A percentile compares a stretch with the other conserved stretches of the same genome.
phyloP scores from a whole-genome alignment of 2,329 filamentous ascomycete genomes.

The Botryosphaeria agaves region DNA sequence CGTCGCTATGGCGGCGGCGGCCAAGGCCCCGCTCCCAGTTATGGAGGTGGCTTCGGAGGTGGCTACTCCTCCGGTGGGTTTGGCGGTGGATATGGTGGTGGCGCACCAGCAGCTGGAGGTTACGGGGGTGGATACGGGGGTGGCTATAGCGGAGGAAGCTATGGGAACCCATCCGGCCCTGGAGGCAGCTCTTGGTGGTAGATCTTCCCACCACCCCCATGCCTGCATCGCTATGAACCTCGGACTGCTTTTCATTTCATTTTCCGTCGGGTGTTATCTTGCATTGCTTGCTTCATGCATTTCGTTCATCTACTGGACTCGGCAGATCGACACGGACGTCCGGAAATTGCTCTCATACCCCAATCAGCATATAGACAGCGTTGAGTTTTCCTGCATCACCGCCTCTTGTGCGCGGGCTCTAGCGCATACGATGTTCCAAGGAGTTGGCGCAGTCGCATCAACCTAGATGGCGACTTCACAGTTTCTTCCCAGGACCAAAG shows the following conservation, averaged over 20 bases:
- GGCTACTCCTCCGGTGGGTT: constrained; percentile 19
- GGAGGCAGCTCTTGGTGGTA: constrained; percentile 56
- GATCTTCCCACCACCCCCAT: constrained; percentile 6
- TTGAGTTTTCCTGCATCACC: constrained; percentile 18
- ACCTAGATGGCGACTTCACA: not conserved
- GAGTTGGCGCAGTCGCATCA: constrained; percentile 1
- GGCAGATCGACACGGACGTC: constrained; percentile 15
- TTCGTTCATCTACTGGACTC: constrained; percentile 13
- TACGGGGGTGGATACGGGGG: constrained; percentile 23
- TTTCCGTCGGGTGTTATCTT: constrained; percentile 11
- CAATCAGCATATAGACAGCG: constrained; percentile 33
- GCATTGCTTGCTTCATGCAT: constrained; percentile 15
- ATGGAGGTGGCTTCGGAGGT: constrained; percentile 21
- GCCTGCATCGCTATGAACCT: constrained; percentile 4
- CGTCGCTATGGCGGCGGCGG: constrained; percentile 48
- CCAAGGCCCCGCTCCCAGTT: constrained; percentile 22
- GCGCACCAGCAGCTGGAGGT: too few relatives aligned
- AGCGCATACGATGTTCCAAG: not conserved
- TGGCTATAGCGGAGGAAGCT: constrained; percentile 24
- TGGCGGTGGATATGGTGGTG: constrained; percentile 19
- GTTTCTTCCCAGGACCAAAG: not conserved
- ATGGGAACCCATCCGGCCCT: constrained; percentile 46
- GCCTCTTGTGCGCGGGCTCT: not conserved
- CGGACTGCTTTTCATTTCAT: constrained; percentile 7
- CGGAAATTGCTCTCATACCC: constrained; percentile 26